Evolutionary conservation across 169 alveolate species (phyloP).

Genomic region (Plasmodium gaboni): DNA sequence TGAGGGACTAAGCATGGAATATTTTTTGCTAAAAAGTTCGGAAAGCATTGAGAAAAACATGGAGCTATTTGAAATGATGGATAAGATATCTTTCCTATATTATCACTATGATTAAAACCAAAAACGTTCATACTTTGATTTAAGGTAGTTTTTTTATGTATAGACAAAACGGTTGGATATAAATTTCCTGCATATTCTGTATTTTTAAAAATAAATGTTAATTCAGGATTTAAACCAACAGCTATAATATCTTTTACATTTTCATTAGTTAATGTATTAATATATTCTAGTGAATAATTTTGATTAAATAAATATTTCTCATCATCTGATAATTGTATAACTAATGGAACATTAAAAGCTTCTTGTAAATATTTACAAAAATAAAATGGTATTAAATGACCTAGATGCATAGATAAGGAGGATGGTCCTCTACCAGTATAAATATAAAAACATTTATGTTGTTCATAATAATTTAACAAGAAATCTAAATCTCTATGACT

Average conservation of each 20-base stretch:
- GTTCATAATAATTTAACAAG: constrained; percentile 93
- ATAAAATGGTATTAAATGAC: constrained; percentile 99
- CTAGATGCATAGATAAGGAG: constrained; percentile 97
- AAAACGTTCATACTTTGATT: constrained; percentile 94
- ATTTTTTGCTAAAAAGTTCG: constrained; percentile 92
- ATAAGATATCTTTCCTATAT: constrained; percentile 96
- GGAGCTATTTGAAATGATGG: constrained; percentile 99
- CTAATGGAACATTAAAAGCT: constrained; percentile 98
- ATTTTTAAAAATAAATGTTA: constrained; percentile 97
- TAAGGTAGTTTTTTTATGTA: constrained; percentile 95
- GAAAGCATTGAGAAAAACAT: constrained; percentile 95
- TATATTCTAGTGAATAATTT: constrained; percentile 91
- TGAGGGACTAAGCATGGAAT: constrained; percentile 96
- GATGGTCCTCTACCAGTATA: constrained; percentile 99
- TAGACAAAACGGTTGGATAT: constrained; percentile 94
- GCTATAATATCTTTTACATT: constrained; percentile 99
- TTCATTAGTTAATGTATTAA: constrained; percentile 91
- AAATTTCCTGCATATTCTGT: constrained; percentile 91
- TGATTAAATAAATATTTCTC: constrained; percentile 98
- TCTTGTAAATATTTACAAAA: constrained; percentile 96
- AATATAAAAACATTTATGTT: constrained; percentile 95
- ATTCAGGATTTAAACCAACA: constrained; percentile 98
- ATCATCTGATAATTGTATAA: constrained; percentile 99
- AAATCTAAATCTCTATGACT: constrained; percentile 98
- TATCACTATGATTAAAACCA: constrained; percentile 94